These are phyloP conservation scores for Ogataea allantospora DNA, from an alignment of 805 yeast genomes.

Conservation along the genomic window DNA sequence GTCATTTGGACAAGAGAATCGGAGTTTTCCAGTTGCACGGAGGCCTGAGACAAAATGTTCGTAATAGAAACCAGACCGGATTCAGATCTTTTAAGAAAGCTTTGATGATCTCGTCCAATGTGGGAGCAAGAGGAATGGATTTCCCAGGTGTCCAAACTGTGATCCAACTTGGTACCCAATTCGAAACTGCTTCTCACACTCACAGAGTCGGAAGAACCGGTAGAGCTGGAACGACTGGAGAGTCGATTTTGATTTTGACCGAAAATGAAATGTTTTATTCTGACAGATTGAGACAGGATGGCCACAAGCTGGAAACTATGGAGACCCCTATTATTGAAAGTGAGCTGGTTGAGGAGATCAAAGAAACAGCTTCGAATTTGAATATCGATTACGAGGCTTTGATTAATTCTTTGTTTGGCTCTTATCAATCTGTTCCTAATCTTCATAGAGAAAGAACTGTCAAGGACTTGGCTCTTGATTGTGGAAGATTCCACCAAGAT, in stretches of 20 bases:
- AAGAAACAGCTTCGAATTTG: slow-evolving; percentile 6
- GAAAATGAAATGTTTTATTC: slow-evolving; percentile 57
- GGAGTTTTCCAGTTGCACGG: slow-evolving; percentile 55
- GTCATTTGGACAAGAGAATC: slow-evolving; percentile 16
- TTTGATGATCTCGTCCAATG: slow-evolving; percentile 81
- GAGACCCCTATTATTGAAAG: slow-evolving; percentile 37
- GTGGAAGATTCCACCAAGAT: slow-evolving; percentile 31
- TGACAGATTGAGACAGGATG: slow-evolving; percentile 47
- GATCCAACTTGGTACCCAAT: slow-evolving; percentile 76
- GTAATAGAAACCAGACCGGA: slow-evolving; percentile 39
- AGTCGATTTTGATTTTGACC: slow-evolving; percentile 59
- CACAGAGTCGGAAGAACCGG: slow-evolving; percentile 97
- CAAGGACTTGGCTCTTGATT: slow-evolving; percentile 33
- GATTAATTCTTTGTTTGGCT: slow-evolving; percentile 15
- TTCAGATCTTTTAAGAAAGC: slow-evolving; percentile 43
- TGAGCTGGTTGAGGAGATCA: slow-evolving; percentile 24
- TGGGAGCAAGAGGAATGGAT: slow-evolving; percentile 96
- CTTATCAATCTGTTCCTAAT: slow-evolving; percentile 24
- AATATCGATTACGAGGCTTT: slow-evolving; percentile 17
- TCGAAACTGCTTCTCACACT: slow-evolving; percentile 73
- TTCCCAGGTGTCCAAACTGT: slow-evolving; percentile 87
- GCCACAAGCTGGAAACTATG: slow-evolving; percentile 51
- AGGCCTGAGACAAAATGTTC: slow-evolving; percentile 61
- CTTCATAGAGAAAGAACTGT: slow-evolving; percentile 32
- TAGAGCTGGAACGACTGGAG: slow-evolving; percentile 81